A percentile compares a stretch with the other conserved stretches of the same genome.
phyloP scores from a whole-genome alignment of 179 eudicot species.

The Vitellaria paradoxa region DNA sequence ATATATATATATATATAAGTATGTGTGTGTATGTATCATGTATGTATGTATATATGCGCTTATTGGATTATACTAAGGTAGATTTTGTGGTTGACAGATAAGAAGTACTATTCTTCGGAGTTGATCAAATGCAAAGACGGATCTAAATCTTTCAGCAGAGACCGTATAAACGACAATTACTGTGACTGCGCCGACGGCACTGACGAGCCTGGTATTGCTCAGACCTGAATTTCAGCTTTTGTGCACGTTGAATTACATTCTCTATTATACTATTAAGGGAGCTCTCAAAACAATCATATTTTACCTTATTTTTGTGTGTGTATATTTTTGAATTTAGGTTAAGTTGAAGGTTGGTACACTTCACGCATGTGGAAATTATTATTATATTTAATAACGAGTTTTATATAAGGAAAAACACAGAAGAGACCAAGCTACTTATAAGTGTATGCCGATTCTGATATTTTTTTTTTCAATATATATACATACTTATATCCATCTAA shows the following conservation, averaged over 20 bases:
- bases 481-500: no score
- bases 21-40: background rate
- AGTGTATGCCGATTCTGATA: no score
- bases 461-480: no score
- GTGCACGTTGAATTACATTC: background rate
- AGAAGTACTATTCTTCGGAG: constrained; percentile 46
- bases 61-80: background rate
- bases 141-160: constrained; percentile 48
- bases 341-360: background rate
- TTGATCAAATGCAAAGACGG: constrained; percentile 74
- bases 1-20: no score
- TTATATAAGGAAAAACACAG: no score
- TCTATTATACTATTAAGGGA: no score
- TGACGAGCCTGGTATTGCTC: constrained; percentile 72
- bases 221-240: background rate
- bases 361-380: no score
- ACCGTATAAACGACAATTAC: constrained; percentile 71
- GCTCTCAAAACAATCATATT: no score
- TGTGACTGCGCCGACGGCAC: constrained; percentile 85
- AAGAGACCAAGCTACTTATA: no score
- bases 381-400: no score
- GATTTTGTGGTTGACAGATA: constrained; percentile 33
- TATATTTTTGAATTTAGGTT: no score
- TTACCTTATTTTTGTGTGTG: no score
- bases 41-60: background rate